Evolutionary conservation across 495 filamentous ascomycete genomes (phyloP), one percentile per base, ranked within the genome.

Genomic region (Xylaria cubensis): DNA sequence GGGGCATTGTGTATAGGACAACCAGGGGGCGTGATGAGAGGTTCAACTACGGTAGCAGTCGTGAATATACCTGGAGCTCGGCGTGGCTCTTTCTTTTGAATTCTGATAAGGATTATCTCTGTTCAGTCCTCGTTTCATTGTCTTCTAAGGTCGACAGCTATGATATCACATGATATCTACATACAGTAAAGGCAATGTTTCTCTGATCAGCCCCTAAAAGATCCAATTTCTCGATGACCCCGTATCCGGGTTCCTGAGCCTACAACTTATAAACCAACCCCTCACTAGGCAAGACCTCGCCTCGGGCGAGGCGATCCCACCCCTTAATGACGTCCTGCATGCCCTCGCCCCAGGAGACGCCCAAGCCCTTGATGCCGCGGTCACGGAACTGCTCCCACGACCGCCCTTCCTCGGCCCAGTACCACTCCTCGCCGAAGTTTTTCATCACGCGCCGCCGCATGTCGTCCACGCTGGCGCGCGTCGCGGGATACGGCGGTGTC

Each of bases 401-500:
- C 50, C 66, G 32, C 1, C 63, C 7, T 19, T 81, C 26, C 0
- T 72, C 72, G 6, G 65, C 67, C 63, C 79, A 84, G 69, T 82
- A 86, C 51, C 44, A 72, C 48, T 75, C 74, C 29, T 74, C 70
- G 15, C 82, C 84, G 0, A 77, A 10, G 13, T 70, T 26, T 15
- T 73, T 72, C 3, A 87, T 76, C 0, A 80, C 83, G 15, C 77
- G 77, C 63, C 84, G 82, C 32, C 79, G 76, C 58, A 87, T 48
- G 8, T 64, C 73, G 0, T 83, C 84, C 7, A 86, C 88, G 70
- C 87, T 88, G 17, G 81, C 80, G 59, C 81, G 79, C 32, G 78
- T 42, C 21, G 80, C 78, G 1, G 76, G 77, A 29, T 76, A 36
- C 15, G 59, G 53, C 12, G 39, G 59, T 6, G 72, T 62, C 26